These are phyloP conservation scores for Diaporthe humulicola DNA, from an alignment of 2,329 filamentous ascomycete genomes.

Conservation along the genomic window DNA sequence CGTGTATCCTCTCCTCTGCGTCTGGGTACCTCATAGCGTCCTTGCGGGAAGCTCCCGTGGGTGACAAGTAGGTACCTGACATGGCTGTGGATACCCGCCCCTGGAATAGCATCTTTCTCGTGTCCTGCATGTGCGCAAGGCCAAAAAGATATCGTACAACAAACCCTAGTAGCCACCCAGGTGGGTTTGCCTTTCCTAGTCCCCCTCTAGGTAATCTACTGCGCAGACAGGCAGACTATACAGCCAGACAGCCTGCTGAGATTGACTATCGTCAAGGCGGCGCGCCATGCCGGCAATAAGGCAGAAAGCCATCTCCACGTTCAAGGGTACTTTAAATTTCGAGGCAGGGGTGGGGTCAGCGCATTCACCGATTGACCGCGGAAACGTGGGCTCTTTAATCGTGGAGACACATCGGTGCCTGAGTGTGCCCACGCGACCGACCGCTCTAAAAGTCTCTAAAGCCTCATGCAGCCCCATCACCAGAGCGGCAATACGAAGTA, in stretches of 20 bases:
- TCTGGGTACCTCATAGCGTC: background rate
- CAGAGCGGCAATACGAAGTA: conserved; percentile 3
- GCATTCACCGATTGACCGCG: conserved; percentile 23
- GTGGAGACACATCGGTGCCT: conserved; percentile 24
- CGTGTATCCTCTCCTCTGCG: conserved; percentile 9
- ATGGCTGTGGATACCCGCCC: background rate
- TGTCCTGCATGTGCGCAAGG: background rate
- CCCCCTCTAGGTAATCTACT: no score
- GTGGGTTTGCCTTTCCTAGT: background rate
- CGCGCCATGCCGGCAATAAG: conserved; percentile 18
- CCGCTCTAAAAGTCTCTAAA: conserved; percentile 3
- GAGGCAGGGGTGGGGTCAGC: conserved; percentile 22
- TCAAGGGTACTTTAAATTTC: conserved; percentile 24
- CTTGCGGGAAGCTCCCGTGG: conserved; percentile 14
- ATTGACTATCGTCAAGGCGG: conserved; percentile 5
- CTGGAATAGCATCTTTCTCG: background rate
- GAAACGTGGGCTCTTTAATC: conserved; percentile 10
- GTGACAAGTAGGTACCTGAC: background rate
- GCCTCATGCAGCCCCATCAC: conserved; percentile 2
- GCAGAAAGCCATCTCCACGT: conserved; percentile 24
- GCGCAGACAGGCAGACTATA: no score
- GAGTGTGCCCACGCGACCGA: conserved; percentile 10
- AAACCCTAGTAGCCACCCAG: background rate
- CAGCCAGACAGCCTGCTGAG: background rate
- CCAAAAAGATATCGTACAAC: background rate